phyloP scores from a whole-genome alignment of 306 rosid species.

The Citrullus colocynthis region DNA sequence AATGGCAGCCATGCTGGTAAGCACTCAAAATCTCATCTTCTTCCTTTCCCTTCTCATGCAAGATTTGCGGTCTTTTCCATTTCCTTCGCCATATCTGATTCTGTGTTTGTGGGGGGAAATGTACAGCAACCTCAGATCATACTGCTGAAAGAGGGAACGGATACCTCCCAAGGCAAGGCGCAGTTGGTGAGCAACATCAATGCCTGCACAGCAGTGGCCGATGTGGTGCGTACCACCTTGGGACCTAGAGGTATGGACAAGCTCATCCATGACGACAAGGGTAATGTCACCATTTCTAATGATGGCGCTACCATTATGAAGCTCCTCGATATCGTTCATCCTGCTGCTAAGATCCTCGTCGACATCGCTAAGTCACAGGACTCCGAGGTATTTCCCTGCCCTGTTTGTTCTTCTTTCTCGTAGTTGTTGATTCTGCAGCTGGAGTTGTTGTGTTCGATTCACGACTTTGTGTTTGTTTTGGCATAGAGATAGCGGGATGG shows the following conservation, averaged over 20 bases:
- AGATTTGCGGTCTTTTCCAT: neutral
- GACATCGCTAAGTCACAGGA: conserved; percentile 97
- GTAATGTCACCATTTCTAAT: conserved; percentile 80
- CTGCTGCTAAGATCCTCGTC: conserved; percentile 93
- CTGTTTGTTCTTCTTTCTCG: neutral
- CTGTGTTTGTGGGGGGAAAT: neutral
- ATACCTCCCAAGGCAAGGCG: conserved; percentile 89
- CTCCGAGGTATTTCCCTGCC: conserved; percentile 48
- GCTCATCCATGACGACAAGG: conserved; percentile 89
- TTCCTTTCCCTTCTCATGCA: neutral
- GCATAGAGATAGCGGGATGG: neutral
- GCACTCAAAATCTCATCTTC: conserved; percentile 1
- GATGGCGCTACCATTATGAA: conserved; percentile 99
- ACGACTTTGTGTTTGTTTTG: neutral
- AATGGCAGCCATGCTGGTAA: conserved; percentile 88
- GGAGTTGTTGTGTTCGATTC: neutral
- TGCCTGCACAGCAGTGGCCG: conserved; percentile 90
- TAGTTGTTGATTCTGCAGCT: neutral
- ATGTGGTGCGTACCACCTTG: conserved; percentile 78
- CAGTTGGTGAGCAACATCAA: conserved; percentile 93
- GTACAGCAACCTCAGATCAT: conserved; percentile 99
- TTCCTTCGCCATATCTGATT: neutral
- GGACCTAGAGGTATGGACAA: conserved; percentile 99
- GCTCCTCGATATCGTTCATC: conserved; percentile 84
- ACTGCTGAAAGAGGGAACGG: conserved; percentile 88